A percentile compares a stretch with the other conserved stretches of the same genome.
phyloP scores from a whole-genome alignment of 2,329 filamentous ascomycete genomes.

The Fusarium abutilonis region DNA sequence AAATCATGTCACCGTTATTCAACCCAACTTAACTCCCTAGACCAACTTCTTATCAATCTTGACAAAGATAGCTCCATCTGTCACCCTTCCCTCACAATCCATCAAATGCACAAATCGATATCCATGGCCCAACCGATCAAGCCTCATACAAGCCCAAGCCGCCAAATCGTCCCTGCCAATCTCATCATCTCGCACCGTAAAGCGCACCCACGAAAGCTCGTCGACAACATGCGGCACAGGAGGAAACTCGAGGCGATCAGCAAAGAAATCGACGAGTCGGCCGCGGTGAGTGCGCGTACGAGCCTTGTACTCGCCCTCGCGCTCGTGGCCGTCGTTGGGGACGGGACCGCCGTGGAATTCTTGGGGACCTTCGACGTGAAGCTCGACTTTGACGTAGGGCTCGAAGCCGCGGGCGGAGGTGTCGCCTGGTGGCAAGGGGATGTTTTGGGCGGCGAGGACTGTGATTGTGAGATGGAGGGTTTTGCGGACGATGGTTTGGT shows the following conservation, averaged over 20 bases:
- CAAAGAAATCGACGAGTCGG: constrained; percentile 69
- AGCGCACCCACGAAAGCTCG: constrained; percentile 77
- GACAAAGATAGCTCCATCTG: constrained; percentile 76
- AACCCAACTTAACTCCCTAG: constrained; percentile 15
- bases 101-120: constrained; percentile 81
- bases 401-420: constrained; percentile 67
- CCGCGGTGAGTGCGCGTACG: constrained; percentile 68
- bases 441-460: constrained; percentile 78
- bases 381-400: constrained; percentile 84
- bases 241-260: constrained; percentile 67
- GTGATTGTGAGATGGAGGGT: constrained; percentile 76
- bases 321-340: constrained; percentile 53
- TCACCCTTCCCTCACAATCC: constrained; percentile 72
- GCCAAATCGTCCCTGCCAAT: constrained; percentile 80
- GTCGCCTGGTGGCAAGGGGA: constrained; percentile 70
- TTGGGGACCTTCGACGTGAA: constrained; percentile 79
- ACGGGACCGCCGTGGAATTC: constrained; percentile 53
- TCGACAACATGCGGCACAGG: constrained; percentile 67
- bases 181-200: constrained; percentile 90
- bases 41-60: constrained; percentile 71
- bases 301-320: constrained; percentile 63
- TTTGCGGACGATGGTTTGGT: constrained; percentile 57
- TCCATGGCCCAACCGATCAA: constrained; percentile 81
- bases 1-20: constrained; percentile 9
- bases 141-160: constrained; percentile 87